A percentile compares a stretch with the other conserved stretches of the same genome.
Conservation (phyloP, 345 rosid species). For the Tarenaya hassleriana region DNA sequence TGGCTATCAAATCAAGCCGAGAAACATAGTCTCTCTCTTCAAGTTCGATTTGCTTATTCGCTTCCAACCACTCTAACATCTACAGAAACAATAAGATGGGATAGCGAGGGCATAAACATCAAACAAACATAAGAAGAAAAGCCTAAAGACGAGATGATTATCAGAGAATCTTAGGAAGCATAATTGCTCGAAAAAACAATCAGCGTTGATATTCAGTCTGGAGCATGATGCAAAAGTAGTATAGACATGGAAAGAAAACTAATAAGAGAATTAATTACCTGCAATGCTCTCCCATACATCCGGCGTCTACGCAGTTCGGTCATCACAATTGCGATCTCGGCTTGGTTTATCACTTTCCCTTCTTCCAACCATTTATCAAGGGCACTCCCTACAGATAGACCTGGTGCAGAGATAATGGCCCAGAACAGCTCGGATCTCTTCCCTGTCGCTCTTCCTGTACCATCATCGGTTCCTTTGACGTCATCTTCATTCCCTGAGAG, state of each 20-base stretch:
- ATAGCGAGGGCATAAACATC: background rate
- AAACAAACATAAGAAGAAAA: background rate
- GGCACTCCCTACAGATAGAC: slow-evolving; percentile 33
- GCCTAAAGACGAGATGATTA: background rate
- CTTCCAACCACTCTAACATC: slow-evolving; percentile 88
- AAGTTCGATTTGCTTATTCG: slow-evolving; percentile 40
- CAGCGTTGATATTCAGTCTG: background rate
- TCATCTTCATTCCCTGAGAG: slow-evolving; percentile 36
- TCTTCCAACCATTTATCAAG: slow-evolving; percentile 66
- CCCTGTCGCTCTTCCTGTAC: slow-evolving; percentile 12
- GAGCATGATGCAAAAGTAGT: background rate
- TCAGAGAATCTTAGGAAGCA: background rate
- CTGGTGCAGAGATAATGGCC: slow-evolving; percentile 46
- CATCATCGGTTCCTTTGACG: slow-evolving; percentile 35
- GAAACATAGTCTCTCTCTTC: slow-evolving; percentile 72
- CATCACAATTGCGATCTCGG: slow-evolving; percentile 38
- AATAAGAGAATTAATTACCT: slow-evolving; percentile 49
- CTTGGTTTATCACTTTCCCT: slow-evolving; percentile 45
- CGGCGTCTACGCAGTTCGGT: slow-evolving; percentile 52
- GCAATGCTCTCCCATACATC: slow-evolving; percentile 78
- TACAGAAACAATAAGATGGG: slow-evolving; percentile 24
- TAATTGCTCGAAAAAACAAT: background rate
- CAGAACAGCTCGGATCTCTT: slow-evolving; percentile 42
- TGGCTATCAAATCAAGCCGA: slow-evolving; percentile 72
- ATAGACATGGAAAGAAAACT: background rate